Percentiles rank a stretch among this genome's conserved stretches.
These are phyloP conservation scores for Boletus subcaerulescens DNA, from an alignment of 768 basidiomycete genomes.

Conservation along the genomic window DNA sequence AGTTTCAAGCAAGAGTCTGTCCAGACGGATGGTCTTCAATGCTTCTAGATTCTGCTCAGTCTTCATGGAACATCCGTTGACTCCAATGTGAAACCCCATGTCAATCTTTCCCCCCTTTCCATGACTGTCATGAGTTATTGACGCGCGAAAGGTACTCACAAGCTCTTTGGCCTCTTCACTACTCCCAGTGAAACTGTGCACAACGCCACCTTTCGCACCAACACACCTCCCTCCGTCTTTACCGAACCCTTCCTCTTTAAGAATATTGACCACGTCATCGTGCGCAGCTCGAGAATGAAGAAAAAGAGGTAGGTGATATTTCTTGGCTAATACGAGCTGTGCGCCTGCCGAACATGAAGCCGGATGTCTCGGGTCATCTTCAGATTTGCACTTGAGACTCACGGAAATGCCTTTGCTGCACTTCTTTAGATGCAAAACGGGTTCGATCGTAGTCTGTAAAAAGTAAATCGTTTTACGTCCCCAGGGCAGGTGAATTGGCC, in stretches of 20 bases:
- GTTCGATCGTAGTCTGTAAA: slow-evolving; percentile 71
- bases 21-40: slow-evolving; percentile 53
- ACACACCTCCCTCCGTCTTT: slow-evolving; percentile 49
- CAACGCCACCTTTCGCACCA: slow-evolving; percentile 70
- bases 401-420: slow-evolving; percentile 67
- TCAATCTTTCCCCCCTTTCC: slow-evolving; percentile 43
- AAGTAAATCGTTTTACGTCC: neutral
- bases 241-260: slow-evolving; percentile 64
- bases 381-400: slow-evolving; percentile 18
- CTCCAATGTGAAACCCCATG: slow-evolving; percentile 60
- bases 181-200: slow-evolving; percentile 79
- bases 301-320: slow-evolving; percentile 72
- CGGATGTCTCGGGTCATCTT: neutral
- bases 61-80: slow-evolving; percentile 80
- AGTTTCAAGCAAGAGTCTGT: slow-evolving; percentile 69
- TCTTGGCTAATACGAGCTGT: slow-evolving; percentile 66
- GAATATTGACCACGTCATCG: slow-evolving; percentile 59
- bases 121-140: neutral
- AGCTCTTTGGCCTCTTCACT: slow-evolving; percentile 60
- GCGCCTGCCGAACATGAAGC: slow-evolving; percentile 32
- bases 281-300: slow-evolving; percentile 81
- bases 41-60: slow-evolving; percentile 60
- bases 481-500: neutral
- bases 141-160: slow-evolving; percentile 39
- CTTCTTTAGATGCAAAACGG: slow-evolving; percentile 56